Evolutionary conservation across 495 filamentous ascomycete species (phyloP).

Genomic region (Trichodelitschia bisporula): DNA sequence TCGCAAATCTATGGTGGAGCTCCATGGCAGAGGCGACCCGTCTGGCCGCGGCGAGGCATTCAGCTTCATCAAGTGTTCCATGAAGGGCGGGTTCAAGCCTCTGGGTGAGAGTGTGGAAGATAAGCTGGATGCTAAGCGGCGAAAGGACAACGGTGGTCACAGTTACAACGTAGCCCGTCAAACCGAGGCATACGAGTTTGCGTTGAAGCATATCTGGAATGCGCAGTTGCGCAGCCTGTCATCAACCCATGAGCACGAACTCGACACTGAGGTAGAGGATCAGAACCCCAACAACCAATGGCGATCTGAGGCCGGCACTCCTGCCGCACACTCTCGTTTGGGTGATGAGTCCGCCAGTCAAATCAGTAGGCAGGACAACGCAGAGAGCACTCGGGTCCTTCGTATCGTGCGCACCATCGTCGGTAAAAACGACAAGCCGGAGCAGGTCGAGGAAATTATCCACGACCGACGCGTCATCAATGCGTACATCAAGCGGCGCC

Average conservation of each 20-base stretch:
- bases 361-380: conserved; percentile 52
- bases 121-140: conserved; percentile 55
- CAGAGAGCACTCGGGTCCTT: conserved; percentile 40
- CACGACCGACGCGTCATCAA: conserved; percentile 51
- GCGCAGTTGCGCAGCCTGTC: conserved; percentile 58
- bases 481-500: conserved; percentile 27
- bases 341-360: conserved; percentile 74
- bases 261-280: conserved; percentile 40
- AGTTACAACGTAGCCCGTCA: conserved; percentile 91
- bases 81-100: conserved; percentile 95
- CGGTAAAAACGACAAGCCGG: conserved; percentile 35
- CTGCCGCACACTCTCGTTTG: conserved; percentile 20
- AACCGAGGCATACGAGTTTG: conserved; percentile 66
- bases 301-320: conserved; percentile 22
- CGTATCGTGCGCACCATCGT: conserved; percentile 44
- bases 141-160: conserved; percentile 80
- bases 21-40: conserved; percentile 90
- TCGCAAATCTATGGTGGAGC: conserved; percentile 87
- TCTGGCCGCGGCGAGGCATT: conserved; percentile 81
- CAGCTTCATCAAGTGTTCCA: conserved; percentile 86
- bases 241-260: conserved; percentile 33
- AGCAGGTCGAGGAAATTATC: conserved; percentile 33
- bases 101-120: conserved; percentile 70
- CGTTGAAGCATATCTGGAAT: conserved; percentile 75
- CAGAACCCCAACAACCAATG: too few relatives aligned